Base-by-base conservation (phyloP, 2,329 filamentous ascomycete genomes). In the Fusarium proliferatum region DNA sequence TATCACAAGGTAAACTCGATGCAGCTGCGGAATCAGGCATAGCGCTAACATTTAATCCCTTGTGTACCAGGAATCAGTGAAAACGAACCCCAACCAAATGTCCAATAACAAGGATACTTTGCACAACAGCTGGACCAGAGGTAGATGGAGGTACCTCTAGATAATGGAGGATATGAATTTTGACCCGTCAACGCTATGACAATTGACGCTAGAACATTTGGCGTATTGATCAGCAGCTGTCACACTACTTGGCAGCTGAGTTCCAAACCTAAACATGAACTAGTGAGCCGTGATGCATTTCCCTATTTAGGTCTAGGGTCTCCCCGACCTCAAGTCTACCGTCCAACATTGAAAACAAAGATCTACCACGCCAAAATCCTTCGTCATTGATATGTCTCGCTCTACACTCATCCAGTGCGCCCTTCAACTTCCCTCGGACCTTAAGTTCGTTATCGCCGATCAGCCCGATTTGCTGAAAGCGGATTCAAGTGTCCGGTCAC, bases 51-150 rank as follows among this genome's bases (percentile, higher is more conserved):
- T 33, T 33, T 33, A 33, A 33, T 33, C 30, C 30, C 30, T 33
- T 33, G 30, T 6, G 30, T 4, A 33, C 30, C 30, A 33, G 30
- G 30, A 33, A 11, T 33, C 12, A 5, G 12, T 33, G 30, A 33
- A 13, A 13, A 33, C 30, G 30, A 33, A 33, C 13, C 3, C 3
- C 11, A 12, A 12, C 11, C 30, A 33, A 12, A 33, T 13, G 30
- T 2, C 4, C 30, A 6, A 33, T 33, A 33, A 33, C 30, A 23
- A 36, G 8, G 30, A 17, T 36, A 23, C 30, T 26, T 9, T 9
- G 7, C 1, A 36, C 13, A 5, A 0, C 5, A 1, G 13, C 5
- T 4, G 17, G 4, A 26, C 3, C 3, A 10, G 3, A 5, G 3
- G 10, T 3, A 36, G n/a, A 26, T 15, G 2, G 16, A 36, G 16